Evolutionary conservation across 306 rosid species (phyloP).

Genomic region (Citrullus colocynthis): DNA sequence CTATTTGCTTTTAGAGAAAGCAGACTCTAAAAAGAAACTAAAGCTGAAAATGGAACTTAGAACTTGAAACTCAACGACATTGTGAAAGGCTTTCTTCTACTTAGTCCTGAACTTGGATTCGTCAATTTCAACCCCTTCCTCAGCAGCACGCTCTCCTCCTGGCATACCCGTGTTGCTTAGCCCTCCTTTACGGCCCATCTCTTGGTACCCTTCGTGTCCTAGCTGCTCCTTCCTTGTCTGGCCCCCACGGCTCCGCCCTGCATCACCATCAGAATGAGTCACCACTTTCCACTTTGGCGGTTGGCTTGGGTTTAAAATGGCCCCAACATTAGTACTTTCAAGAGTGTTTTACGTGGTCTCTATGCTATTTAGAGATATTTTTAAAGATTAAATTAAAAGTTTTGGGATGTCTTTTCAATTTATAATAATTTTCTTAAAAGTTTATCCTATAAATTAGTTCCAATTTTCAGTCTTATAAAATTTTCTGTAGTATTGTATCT

Average conservation of each 20-base stretch:
- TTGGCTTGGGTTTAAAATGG: too few species aligned
- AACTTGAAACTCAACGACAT: neutral
- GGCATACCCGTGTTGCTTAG: neutral
- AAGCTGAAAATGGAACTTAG: neutral
- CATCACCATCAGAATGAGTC: neutral
- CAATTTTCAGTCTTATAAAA: too few species aligned
- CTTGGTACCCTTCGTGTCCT: constrained; percentile 43
- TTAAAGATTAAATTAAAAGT: too few species aligned
- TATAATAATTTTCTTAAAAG: too few species aligned
- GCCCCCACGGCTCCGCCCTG: constrained; percentile 1
- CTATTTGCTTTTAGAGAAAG: neutral
- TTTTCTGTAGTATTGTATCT: too few species aligned
- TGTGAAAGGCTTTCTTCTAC: neutral
- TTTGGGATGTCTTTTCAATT: too few species aligned
- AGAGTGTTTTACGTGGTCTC: too few species aligned
- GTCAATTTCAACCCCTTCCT: neutral
- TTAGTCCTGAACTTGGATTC: neutral
- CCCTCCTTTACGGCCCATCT: constrained; percentile 24
- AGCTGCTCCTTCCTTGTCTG: constrained; percentile 52
- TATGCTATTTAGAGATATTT: too few species aligned
- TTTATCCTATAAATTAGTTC: too few species aligned
- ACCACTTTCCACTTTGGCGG: too few species aligned
- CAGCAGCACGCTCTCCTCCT: neutral
- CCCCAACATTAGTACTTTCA: too few species aligned
- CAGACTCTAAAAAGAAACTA: neutral